Conservation (phyloP, 2,329 filamentous ascomycete genomes). For the Alternaria brassicicola region DNA sequence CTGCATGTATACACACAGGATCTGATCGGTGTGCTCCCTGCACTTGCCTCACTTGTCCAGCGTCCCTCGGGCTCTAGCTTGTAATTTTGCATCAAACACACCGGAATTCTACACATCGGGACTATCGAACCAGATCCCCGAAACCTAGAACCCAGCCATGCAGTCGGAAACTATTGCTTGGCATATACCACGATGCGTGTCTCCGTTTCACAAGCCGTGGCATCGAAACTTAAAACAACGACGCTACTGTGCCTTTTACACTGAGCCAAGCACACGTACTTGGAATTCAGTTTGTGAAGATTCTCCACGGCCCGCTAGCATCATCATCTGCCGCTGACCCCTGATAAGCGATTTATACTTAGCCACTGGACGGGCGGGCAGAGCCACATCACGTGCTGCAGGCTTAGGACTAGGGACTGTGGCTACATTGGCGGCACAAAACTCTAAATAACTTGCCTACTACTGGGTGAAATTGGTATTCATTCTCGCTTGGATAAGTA, state of each 20-base stretch:
- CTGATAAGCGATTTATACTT: not conserved
- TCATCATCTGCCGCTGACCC: not conserved
- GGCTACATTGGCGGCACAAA: not conserved
- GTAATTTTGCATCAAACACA: not conserved
- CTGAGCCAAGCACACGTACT: not conserved
- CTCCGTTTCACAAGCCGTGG: not conserved
- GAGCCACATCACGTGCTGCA: slow-evolving; percentile 1
- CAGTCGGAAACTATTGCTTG: not conserved
- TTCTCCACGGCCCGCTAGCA: not conserved
- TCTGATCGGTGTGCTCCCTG: slow-evolving; percentile 3
- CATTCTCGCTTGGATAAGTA: not conserved
- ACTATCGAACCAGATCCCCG: slow-evolving; percentile 5
- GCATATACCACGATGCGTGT: not conserved
- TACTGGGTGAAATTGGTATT: not conserved
- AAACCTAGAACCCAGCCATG: not conserved
- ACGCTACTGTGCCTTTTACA: not conserved
- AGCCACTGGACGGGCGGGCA: not conserved
- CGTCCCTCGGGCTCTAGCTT: not conserved
- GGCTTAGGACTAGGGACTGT: not conserved
- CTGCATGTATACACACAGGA: not conserved
- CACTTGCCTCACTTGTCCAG: not conserved
- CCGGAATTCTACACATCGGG: not conserved
- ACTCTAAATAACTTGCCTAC: not conserved
- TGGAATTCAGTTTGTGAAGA: not conserved
- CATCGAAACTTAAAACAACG: not conserved